phyloP scores from a whole-genome alignment of 805 yeast genomes.

The Yueomyces sinensis region DNA sequence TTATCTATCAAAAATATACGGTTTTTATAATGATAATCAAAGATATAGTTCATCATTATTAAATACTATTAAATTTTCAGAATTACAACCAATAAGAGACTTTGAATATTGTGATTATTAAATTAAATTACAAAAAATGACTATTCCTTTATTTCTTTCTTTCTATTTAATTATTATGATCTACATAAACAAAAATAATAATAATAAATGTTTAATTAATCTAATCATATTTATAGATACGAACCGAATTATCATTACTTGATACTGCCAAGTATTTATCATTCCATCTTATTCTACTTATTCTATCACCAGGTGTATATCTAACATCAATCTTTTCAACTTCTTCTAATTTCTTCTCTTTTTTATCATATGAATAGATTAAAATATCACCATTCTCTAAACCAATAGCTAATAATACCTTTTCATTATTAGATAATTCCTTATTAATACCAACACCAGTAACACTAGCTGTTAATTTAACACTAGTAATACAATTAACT shows the following conservation, averaged over 20 bases:
- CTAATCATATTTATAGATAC: slow-evolving; percentile 23
- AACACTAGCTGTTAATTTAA: too few relatives aligned
- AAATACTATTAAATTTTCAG: slow-evolving; percentile 54
- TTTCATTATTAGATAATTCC: too few relatives aligned
- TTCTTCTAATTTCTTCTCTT: slow-evolving; percentile 7
- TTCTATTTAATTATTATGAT: too few relatives aligned
- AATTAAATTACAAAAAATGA: background rate
- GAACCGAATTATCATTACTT: slow-evolving; percentile 46
- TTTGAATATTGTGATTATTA: slow-evolving; percentile 20
- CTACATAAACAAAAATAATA: background rate
- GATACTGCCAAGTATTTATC: slow-evolving; percentile 38
- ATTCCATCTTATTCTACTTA: slow-evolving; percentile 51
- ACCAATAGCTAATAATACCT: slow-evolving; percentile 67
- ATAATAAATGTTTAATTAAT: background rate
- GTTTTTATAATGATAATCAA: slow-evolving; percentile 40
- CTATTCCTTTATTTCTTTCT: too few relatives aligned
- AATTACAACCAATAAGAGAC: slow-evolving; percentile 40
- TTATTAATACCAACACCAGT: slow-evolving; percentile 56
- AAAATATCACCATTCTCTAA: slow-evolving; percentile 52
- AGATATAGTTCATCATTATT: slow-evolving; percentile 39
- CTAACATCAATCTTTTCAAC: slow-evolving; percentile 24
- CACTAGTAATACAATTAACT: too few relatives aligned
- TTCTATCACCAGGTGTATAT: slow-evolving; percentile 47
- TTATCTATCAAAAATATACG: slow-evolving; percentile 51
- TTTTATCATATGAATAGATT: slow-evolving; percentile 27